Base-by-base conservation (phyloP, 768 basidiomycete species). In the Pleurotus sapidus region DNA sequence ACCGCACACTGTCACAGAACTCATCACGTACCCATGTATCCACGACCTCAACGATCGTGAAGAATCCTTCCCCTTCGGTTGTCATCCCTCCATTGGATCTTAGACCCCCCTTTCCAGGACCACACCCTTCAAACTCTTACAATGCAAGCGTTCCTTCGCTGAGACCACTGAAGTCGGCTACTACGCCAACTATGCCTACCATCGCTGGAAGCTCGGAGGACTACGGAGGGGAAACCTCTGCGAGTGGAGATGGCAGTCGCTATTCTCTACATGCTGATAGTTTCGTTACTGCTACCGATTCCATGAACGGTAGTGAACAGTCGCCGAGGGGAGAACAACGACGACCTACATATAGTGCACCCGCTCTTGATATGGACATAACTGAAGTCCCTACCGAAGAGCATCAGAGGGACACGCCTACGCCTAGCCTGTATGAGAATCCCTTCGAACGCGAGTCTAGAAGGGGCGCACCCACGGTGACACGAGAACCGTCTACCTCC, bases 1-100 rank as follows among this genome's bases (percentile, higher is more conserved):
- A 88, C 64, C 76, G 88, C 34, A 84, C 88, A 4, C 73, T 80
- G 43, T 87, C 86, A 23, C 77, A 87, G 57, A 81, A 79, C 1
- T 89, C 87, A 1, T 84, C 84, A 14, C 78, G 78, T 45, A 86
- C 83, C 1, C 80, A 86, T 56, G 68, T 75, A 37, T 83, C 84
- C 3, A 71, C 72, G 12, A 63, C 63, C 12, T 79, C 76, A 14
- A 66, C 69, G 6, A 46, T 65, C 14, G 54, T 59, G 50, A 23
- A 50, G 49, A 17, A 57, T 59, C 12, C 65, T 60, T 64, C 68
- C 58, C 64, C 74, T 18, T 75, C 71, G 3, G 84, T 85, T 0
- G 71, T 69, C 17, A 83, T 89, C 40, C 83, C 84, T 3, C 82
- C 85, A 3, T 69, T 88, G 34, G 84, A 88, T 64, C 68, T 86